These are phyloP conservation scores for Didymella pinodella DNA, from an alignment of 2,329 filamentous ascomycete genomes.

Conservation along the genomic window DNA sequence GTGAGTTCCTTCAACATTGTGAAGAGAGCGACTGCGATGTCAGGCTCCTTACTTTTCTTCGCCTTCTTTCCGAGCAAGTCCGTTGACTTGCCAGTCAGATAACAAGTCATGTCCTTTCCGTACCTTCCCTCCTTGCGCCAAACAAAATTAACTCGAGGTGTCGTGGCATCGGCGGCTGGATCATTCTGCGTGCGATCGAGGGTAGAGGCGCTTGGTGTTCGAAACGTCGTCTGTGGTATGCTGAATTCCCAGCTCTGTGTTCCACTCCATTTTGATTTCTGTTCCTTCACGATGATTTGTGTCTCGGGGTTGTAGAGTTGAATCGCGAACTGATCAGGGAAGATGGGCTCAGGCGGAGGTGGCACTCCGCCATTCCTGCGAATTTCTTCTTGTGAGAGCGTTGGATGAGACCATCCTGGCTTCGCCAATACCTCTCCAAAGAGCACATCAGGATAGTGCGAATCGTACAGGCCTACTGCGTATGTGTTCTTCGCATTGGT, in stretches of 20 bases:
- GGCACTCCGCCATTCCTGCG: slow-evolving; percentile 71
- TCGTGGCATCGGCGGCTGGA: slow-evolving; percentile 60
- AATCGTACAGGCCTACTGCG: slow-evolving; percentile 83
- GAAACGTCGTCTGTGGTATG: slow-evolving; percentile 85
- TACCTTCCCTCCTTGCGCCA: slow-evolving; percentile 91
- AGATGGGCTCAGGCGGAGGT: slow-evolving; percentile 72
- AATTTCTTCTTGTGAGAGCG: slow-evolving; percentile 80
- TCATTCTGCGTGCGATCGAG: slow-evolving; percentile 77
- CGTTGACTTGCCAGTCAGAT: slow-evolving; percentile 79
- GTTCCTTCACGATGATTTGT: slow-evolving; percentile 73
- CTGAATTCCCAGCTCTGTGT: slow-evolving; percentile 90
- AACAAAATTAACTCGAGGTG: slow-evolving; percentile 79
- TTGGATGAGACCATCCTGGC: slow-evolving; percentile 86
- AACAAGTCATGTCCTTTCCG: slow-evolving; percentile 87
- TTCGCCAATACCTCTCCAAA: slow-evolving; percentile 86
- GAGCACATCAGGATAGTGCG: slow-evolving; percentile 79
- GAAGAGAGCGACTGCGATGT: slow-evolving; percentile 93
- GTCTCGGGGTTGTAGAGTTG: slow-evolving; percentile 96
- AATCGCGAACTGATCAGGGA: slow-evolving; percentile 81
- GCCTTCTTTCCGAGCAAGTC: slow-evolving; percentile 68
- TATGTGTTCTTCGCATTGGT: slow-evolving; percentile 81
- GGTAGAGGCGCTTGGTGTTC: slow-evolving; percentile 76
- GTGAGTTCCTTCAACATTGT: slow-evolving; percentile 75
- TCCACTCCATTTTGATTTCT: slow-evolving; percentile 80
- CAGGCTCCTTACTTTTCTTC: slow-evolving; percentile 82